Evolutionary conservation across 257 asterid genomes (phyloP), one percentile per base, ranked within the genome.

Genomic region (Vinca minor): DNA sequence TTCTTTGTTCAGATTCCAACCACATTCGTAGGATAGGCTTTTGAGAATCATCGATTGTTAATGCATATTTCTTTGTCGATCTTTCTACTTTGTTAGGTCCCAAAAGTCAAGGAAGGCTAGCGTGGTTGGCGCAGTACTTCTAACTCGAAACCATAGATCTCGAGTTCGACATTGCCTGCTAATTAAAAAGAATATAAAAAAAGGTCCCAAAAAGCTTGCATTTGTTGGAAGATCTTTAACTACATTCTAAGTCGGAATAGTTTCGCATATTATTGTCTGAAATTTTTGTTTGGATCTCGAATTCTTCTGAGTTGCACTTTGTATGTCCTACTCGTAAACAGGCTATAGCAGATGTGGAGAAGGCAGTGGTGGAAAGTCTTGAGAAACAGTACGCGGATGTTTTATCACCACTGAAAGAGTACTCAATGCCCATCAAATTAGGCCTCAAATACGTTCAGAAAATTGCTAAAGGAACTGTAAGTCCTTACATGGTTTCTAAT

Each of bases 271-370:
- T 18, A 28, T 14, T 39, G 31, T 12, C 53, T 4, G 41, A 34
- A 63, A 31, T 31, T 55, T 35, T 41, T 66, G 23, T 52, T 66
- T 56, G 31, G 46, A 56, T 6, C 1, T 54, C 31, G 41, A 65
- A 2, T 49, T 59, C 56, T 18, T 12, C 25, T 60, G 52, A 23
- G 26, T 52, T 48, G 26, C 20, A 23, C 25, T 45, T 48, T 44
- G 18, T 3, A 45, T 48, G 17, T 47, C 67, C 55, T 57, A 4
- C 69, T 28, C 68, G 25, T 62, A 54, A 42, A 74, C 57, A 90
- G 96, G 89, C 95, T 64, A 81, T 89, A 62, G 87, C 95, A 50
- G 98, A 89, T 76, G 88, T 92, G 21, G 98, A 92, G 83, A 92
- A 85, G 82, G 85, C 94, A 0, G 83, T 82, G 32, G 75, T 89